These are phyloP conservation scores for Candida oleophila DNA, from an alignment of 805 yeast species.

Conservation along the genomic window DNA sequence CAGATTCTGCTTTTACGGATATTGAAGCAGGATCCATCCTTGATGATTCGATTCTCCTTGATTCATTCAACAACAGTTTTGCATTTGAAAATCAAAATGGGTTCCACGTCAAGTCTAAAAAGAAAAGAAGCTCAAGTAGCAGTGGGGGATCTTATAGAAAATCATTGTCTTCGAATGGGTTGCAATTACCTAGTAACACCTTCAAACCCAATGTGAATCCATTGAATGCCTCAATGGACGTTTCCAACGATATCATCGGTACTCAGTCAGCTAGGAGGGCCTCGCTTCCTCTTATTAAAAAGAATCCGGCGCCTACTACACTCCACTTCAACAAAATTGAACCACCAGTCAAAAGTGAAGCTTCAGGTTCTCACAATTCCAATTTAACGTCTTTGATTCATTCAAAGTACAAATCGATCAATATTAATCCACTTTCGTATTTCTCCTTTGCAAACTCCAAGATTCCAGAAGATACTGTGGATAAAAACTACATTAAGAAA, in stretches of 20 bases:
- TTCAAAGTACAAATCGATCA: slow-evolving; percentile 30
- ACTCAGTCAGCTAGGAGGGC: slow-evolving; percentile 6
- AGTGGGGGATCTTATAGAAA: slow-evolving; percentile 4
- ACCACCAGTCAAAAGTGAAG: slow-evolving; percentile 7
- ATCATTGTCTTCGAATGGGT: slow-evolving; percentile 1
- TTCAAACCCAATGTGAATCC: neutral
- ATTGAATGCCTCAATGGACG: slow-evolving; percentile 1
- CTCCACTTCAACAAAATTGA: slow-evolving; percentile 22
- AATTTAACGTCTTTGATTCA: slow-evolving; percentile 45
- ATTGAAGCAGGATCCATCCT: slow-evolving; percentile 39
- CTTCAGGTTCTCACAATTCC: slow-evolving; percentile 20
- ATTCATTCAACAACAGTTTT: slow-evolving; percentile 19
- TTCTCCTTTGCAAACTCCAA: slow-evolving; percentile 38
- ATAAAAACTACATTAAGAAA: slow-evolving; percentile 9
- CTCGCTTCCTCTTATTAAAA: neutral
- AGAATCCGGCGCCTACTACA: neutral
- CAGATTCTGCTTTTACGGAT: slow-evolving; percentile 45
- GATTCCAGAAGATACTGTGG: slow-evolving; percentile 11
- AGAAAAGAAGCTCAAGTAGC: slow-evolving; percentile 14
- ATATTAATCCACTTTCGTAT: slow-evolving; percentile 44
- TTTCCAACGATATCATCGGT: slow-evolving; percentile 7
- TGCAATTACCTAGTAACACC: neutral
- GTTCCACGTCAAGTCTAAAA: slow-evolving; percentile 15
- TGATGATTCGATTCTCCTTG: slow-evolving; percentile 24
- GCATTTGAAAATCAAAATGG: slow-evolving; percentile 15